Evolutionary conservation across 139 green algal species (phyloP).

Genomic region (Choricystis sp.): DNA sequence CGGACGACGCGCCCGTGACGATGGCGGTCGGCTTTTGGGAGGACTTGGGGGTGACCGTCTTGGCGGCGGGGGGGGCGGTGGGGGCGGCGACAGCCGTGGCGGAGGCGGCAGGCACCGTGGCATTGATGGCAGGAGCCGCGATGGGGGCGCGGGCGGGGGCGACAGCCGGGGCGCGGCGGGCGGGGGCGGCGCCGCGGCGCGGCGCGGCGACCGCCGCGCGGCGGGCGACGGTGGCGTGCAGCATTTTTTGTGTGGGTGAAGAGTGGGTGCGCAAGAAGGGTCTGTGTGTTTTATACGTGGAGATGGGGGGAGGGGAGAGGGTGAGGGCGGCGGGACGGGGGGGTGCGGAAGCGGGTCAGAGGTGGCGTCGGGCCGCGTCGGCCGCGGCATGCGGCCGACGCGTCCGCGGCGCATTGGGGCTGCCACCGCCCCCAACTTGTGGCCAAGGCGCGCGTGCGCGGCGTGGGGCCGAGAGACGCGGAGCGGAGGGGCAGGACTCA

Average conservation of each 20-base stretch:
- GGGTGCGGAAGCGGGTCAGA: too few relatives aligned
- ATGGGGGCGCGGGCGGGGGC: background rate
- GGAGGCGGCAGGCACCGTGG: background rate
- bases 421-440: too few relatives aligned
- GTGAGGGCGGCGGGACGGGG: background rate
- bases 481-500: too few relatives aligned
- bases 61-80: background rate
- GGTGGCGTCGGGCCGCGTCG: too few relatives aligned
- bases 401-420: too few relatives aligned
- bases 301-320: background rate
- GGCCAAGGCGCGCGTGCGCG: too few relatives aligned
- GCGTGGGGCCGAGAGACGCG: too few relatives aligned
- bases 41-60: slow-evolving; percentile 6
- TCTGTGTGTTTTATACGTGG: background rate
- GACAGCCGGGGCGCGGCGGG: background rate
- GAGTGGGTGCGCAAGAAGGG: background rate
- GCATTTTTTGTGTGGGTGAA: background rate
- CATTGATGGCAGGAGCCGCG: background rate
- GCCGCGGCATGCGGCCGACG: too few relatives aligned
- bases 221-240: background rate
- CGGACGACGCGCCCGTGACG: slow-evolving; percentile 80
- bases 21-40: slow-evolving; percentile 42
- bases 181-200: too few relatives aligned
- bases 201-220: background rate
- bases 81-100: background rate